Evolutionary conservation across 495 filamentous ascomycete genomes (phyloP).

Genomic region (Aspergillus homomorphus): DNA sequence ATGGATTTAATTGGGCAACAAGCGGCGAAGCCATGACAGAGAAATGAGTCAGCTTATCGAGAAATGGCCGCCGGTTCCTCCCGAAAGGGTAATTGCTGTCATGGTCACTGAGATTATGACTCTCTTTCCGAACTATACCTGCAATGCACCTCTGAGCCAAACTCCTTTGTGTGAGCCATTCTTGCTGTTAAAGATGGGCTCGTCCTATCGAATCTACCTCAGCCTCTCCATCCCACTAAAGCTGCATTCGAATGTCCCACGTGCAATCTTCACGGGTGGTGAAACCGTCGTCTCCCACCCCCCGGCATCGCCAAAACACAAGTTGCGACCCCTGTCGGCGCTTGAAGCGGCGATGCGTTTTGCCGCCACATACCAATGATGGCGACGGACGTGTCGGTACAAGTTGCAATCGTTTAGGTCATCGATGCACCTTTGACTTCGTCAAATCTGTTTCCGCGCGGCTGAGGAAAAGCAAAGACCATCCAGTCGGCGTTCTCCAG

Average conservation of each 20-base stretch:
- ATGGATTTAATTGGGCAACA: background rate
- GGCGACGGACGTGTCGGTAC: conserved; percentile 9
- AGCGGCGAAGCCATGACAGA: background rate
- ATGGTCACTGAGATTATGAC: too few species aligned
- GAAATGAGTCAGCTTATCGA: background rate
- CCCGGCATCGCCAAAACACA: conserved; percentile 24
- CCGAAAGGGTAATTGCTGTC: background rate
- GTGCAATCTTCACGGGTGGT: background rate
- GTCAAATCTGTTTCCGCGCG: conserved; percentile 3
- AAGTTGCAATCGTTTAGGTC: conserved; percentile 23
- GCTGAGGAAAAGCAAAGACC: background rate
- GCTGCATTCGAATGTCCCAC: background rate
- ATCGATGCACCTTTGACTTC: conserved; percentile 27
- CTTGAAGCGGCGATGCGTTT: conserved; percentile 27
- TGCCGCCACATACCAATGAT: background rate
- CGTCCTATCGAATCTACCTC: background rate
- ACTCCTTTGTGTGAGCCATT: too few species aligned
- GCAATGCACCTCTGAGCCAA: too few species aligned
- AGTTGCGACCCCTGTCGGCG: conserved; percentile 30
- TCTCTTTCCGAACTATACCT: too few species aligned
- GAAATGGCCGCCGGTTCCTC: background rate
- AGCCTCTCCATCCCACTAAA: too few species aligned
- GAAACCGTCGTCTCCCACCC: conserved; percentile 1
- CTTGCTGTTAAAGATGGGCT: too few species aligned
- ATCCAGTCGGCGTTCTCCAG: too few species aligned